phyloP scores from a whole-genome alignment of 2,329 filamentous ascomycete genomes.

The Ambrosiella xylebori region DNA sequence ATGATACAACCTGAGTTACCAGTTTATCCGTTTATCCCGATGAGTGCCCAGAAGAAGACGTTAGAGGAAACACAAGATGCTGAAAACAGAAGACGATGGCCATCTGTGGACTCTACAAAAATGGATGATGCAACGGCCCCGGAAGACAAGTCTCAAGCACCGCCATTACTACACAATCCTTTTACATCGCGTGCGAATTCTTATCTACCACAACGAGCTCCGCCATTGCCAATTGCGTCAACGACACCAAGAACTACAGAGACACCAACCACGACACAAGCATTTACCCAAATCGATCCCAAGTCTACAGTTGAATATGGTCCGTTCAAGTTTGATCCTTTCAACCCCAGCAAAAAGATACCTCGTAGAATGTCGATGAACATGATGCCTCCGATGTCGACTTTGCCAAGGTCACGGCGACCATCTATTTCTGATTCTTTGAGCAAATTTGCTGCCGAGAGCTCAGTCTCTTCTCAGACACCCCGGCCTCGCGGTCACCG shows the following conservation, averaged over 20 bases:
- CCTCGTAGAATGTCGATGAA: neutral
- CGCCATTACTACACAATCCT: no score
- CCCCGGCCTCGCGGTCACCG: neutral
- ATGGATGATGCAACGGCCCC: no score
- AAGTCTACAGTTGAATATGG: constrained; percentile 1
- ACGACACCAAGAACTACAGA: neutral
- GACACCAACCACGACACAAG: neutral
- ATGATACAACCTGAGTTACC: no score
- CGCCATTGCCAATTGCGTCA: neutral
- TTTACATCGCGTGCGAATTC: no score
- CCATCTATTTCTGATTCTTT: neutral
- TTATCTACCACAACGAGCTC: neutral
- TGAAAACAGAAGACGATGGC: no score
- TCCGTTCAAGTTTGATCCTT: constrained; percentile 1
- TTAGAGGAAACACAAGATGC: no score
- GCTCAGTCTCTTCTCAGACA: neutral
- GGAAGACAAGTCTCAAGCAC: no score
- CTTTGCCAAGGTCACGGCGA: neutral
- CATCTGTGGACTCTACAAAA: no score
- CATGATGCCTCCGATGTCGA: neutral
- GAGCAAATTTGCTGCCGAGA: neutral
- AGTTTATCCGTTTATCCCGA: no score
- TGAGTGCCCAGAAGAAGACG: no score
- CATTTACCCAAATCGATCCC: neutral
- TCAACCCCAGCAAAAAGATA: neutral